Evolutionary conservation across 2,329 filamentous ascomycete genomes (phyloP), one percentile per base, ranked within the genome.

Genomic region (Furcasterigmium furcatum): DNA sequence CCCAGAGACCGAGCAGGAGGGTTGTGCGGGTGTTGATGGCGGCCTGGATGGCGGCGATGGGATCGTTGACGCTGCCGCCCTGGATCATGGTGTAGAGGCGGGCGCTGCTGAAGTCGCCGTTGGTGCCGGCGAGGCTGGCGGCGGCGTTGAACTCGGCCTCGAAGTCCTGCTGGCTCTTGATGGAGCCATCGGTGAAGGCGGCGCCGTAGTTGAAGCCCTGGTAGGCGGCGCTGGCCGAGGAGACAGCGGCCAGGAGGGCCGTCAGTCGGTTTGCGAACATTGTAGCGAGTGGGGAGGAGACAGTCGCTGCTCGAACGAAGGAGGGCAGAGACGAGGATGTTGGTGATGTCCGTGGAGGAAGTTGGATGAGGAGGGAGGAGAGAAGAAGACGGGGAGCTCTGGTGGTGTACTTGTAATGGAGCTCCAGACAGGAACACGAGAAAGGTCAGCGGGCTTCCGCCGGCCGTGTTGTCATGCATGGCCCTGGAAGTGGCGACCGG

Each of bases 1-100:
- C 81, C 91, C 91, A 96, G 42, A 96, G 72, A 54, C 90, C 90
- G 12, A 96, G 80, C 10, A 96, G 78, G 21, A 96, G 77, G 36
- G 77, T 76, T 3, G 88, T 95, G 56, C 89, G 79, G 58, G 88
- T 88, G 55, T 77, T 79, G 66, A 95, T 90, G 57, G 90, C 91
- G 36, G 91, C 91, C 35, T 85, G 86, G 51, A 96, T 89, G 53
- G 86, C 88, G 34, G 77, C 72, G 58, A 87, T 90, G 56, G 82
- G 76, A 24, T 75, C 74, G 66, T 77, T 84, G 52, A 77, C 66
- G 6, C 85, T 84, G 52, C 80, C 83, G 21, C 67, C 78, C 76
- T 90, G 86, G 73, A 87, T 74, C 77, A 82, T 88, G 54, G 86
- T 89, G 68, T 86, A 91, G n/a, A 90, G 73, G 49, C 87, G 82